phyloP scores from a whole-genome alignment of 1,139 yeast genomes.

The Pichia sp. region DNA sequence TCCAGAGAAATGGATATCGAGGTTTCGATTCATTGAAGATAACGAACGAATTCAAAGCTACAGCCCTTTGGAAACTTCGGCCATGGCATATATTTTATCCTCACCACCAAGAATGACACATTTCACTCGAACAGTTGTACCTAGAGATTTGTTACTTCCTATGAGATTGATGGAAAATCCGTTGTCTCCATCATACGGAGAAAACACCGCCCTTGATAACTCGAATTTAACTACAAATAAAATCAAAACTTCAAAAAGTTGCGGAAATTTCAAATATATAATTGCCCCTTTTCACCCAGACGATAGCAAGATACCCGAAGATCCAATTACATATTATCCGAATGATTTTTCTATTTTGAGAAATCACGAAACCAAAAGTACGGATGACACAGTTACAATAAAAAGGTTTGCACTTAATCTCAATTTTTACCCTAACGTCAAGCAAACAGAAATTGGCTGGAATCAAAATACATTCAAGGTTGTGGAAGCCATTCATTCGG shows the following conservation, averaged over 20 bases:
- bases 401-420: slow-evolving; percentile 1
- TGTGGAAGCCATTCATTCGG: slow-evolving; percentile 4
- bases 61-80: slow-evolving; percentile 11
- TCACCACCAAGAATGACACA: slow-evolving; percentile 20
- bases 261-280: slow-evolving; percentile 1
- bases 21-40: slow-evolving; percentile 7
- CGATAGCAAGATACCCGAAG: slow-evolving; percentile 6
- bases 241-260: background rate
- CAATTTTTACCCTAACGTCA: slow-evolving; percentile 2
- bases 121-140: slow-evolving; percentile 17
- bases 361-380: background rate
- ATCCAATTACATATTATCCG: slow-evolving; percentile 9
- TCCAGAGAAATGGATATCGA: slow-evolving; percentile 22
- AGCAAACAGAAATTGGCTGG: slow-evolving; percentile 5
- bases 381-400: background rate
- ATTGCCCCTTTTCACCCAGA: slow-evolving; percentile 7
- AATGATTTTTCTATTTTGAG: background rate
- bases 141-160: slow-evolving; percentile 18
- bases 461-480: slow-evolving; percentile 4
- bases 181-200: background rate
- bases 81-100: slow-evolving; percentile 14
- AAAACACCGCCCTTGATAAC: background rate
- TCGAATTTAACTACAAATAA: background rate
- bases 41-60: slow-evolving; percentile 15
- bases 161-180: slow-evolving; percentile 14